A percentile compares a stretch with the other conserved stretches of the same genome.
Evolutionary conservation across 177 flowering plant genomes (phyloP).

Genomic region (Vitis hybrid): DNA sequence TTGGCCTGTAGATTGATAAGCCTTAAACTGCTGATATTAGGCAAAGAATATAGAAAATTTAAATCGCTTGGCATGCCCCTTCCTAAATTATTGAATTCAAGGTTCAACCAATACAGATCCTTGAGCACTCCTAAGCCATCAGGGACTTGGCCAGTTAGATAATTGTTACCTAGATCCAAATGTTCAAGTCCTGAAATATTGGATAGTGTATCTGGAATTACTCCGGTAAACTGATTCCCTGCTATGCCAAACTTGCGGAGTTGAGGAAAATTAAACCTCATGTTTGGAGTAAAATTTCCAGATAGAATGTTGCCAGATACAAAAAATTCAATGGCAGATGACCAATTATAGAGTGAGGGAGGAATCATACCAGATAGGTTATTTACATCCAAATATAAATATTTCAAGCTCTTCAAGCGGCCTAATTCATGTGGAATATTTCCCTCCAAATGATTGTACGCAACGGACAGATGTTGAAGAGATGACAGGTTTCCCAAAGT

Average conservation of each 20-base stretch:
- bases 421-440: conserved; percentile 34
- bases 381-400: conserved; percentile 15
- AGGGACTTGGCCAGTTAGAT: conserved; percentile 32
- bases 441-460: conserved; percentile 29
- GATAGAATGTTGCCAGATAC: too few species aligned
- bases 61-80: conserved; percentile 18
- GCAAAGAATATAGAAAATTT: conserved; percentile 22
- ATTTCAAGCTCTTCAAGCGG: conserved; percentile 2
- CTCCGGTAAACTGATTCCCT: too few species aligned
- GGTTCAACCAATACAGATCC: neutral
- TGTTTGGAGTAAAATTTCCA: too few species aligned
- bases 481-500: conserved; percentile 40
- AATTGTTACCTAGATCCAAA: conserved; percentile 23
- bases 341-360: conserved; percentile 33
- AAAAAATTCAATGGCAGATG: conserved; percentile 22
- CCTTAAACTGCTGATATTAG: conserved; percentile 5
- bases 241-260: too few species aligned
- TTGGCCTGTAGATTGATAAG: neutral
- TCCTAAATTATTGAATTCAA: conserved; percentile 31
- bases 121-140: conserved; percentile 18
- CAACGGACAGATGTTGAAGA: conserved; percentile 9
- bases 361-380: conserved; percentile 42
- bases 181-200: conserved; percentile 3
- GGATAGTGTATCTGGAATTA: too few species aligned
- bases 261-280: too few species aligned